These are phyloP conservation scores for Scheffersomyces quercinus DNA, from an alignment of 1,139 yeast species.

Conservation along the genomic window DNA sequence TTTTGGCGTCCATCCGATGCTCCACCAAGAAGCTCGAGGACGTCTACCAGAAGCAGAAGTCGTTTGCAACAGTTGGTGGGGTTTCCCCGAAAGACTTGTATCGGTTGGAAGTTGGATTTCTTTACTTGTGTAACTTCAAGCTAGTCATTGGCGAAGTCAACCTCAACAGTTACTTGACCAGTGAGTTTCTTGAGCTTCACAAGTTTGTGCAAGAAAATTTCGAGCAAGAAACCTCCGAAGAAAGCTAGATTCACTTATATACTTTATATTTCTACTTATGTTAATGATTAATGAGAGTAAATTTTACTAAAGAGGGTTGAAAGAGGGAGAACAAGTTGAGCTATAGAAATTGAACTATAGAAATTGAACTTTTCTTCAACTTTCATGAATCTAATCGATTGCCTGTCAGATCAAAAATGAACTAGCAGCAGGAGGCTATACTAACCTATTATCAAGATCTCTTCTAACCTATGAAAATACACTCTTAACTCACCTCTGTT, in stretches of 20 bases:
- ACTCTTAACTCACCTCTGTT: no score
- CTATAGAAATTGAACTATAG: no score
- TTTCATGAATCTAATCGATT: no score
- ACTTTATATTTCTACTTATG: constrained; percentile 18
- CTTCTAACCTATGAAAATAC: no score
- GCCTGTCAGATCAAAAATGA: no score
- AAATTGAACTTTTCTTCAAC: no score
- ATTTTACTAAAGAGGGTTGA: no score
- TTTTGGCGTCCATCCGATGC: constrained; percentile 45
- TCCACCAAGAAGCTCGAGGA: constrained; percentile 48
- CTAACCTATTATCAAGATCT: no score
- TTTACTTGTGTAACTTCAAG: constrained; percentile 42
- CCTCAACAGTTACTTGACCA: constrained; percentile 32
- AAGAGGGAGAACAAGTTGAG: no score
- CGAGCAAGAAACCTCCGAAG: no score
- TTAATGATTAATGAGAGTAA: constrained; percentile 9
- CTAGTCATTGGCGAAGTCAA: constrained; percentile 37
- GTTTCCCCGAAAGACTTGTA: constrained; percentile 39
- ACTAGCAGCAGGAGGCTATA: no score
- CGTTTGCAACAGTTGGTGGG: constrained; percentile 49
- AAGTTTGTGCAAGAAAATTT: constrained; percentile 19
- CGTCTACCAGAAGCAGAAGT: constrained; percentile 43
- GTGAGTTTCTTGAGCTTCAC: constrained; percentile 29
- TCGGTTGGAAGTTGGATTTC: constrained; percentile 42
- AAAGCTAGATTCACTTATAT: constrained; percentile 15